Evolutionary conservation across 1,284 basidiomycete species (phyloP), one percentile per base, ranked within the genome.

Genomic region (Cutaneotrichosporon dermatis): DNA sequence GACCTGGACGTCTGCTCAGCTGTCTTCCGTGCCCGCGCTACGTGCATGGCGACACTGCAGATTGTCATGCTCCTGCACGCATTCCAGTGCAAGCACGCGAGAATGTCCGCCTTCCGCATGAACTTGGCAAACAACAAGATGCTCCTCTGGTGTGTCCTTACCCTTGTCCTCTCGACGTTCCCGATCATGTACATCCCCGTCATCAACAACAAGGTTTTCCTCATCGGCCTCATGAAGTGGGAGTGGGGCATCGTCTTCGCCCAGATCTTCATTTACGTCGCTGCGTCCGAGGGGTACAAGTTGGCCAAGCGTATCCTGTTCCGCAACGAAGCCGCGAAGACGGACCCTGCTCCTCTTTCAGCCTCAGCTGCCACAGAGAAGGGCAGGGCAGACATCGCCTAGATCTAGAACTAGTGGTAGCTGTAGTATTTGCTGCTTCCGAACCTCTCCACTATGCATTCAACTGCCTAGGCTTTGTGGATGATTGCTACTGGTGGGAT

Each of bases 1-100:
- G 69, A 69, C 55, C 36, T 49, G 4, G 62, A 46, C 4, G 56
- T 62, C 10, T 71, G 73, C 56, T 53, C 60, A 42, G 68, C 69
- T 43, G 83, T 85, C 1, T 85, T 82, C 76, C 79, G 82, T 53
- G 85, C 81, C 11, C 81, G 84, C 46, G 82, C 81, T 0, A 81
- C 83, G 3, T 80, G 80, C 42, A 84, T 83, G 68, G 81, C 83
- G 6, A 81, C 81, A 0, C 72, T 85, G n/a, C 82, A 82, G 51
- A 82, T 83, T 69, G 78, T 81, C 77, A 46, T 80, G 66, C 65
- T 77, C 74, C 69, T 79, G 56, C 76, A 73, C 64, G 66, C 72
- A 4, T 59, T 74, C 59, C 67, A 75, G 55, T 80, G 78, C 72
- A 79, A 79, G 69, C 75, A 77, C 58, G 69, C 74, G 54, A 71